Evolutionary conservation across 148 eudicot genomes (phyloP).

Genomic region (Rhododendron ovatum): DNA sequence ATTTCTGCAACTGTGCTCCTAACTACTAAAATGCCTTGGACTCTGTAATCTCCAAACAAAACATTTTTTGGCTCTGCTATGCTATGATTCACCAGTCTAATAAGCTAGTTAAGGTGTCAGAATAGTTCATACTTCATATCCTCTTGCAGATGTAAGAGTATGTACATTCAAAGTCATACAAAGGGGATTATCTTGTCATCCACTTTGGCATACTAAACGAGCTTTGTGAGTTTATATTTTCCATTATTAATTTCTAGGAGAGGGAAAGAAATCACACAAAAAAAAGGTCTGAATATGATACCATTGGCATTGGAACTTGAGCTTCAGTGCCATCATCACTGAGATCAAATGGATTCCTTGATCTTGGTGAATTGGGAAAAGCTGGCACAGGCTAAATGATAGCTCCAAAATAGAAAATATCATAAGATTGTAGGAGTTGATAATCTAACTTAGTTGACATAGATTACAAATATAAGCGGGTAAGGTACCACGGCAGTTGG

Average conservation of each 20-base stretch:
- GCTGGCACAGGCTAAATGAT: constrained; percentile 34
- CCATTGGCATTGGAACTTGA: constrained; percentile 42
- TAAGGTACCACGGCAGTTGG: constrained; percentile 45
- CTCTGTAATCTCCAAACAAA: not conserved
- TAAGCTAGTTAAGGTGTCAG: not conserved
- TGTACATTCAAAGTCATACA: not conserved
- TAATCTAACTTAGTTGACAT: not conserved
- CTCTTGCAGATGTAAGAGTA: not conserved
- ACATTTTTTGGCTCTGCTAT: not conserved
- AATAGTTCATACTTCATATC: not conserved
- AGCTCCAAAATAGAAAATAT: constrained; percentile 6
- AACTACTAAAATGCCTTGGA: not conserved
- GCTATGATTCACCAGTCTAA: constrained; percentile 1
- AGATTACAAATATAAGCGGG: not conserved
- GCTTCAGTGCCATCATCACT: constrained; percentile 31
- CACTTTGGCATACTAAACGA: not conserved
- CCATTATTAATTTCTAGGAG: not conserved
- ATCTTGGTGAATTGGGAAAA: constrained; percentile 29
- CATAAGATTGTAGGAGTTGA: not conserved
- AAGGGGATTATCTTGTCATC: not conserved
- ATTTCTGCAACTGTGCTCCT: not conserved
- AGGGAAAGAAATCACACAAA: not conserved
- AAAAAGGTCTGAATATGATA: constrained; percentile 16
- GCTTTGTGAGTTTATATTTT: not conserved
- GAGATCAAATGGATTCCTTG: constrained; percentile 73